phyloP scores from a whole-genome alignment of 1,284 basidiomycete species.

The Ustilago nuda region DNA sequence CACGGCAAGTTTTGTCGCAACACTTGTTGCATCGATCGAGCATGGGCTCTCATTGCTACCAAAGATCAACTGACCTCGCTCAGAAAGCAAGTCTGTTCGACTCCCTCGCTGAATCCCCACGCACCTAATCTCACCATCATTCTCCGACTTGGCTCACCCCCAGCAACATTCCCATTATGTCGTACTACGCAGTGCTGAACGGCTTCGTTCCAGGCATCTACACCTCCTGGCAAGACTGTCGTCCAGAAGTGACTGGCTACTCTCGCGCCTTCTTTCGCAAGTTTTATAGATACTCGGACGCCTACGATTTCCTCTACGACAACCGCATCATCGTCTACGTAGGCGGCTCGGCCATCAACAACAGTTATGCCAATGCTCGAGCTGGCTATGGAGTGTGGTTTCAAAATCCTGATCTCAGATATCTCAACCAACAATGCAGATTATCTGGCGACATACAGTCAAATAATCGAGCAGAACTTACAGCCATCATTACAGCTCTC shows the following conservation, averaged over 20 bases:
- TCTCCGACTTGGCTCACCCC: not conserved
- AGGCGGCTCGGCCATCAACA: not conserved
- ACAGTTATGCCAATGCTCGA: not conserved
- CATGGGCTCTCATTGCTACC: too few relatives aligned
- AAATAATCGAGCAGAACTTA: slow-evolving; percentile 1
- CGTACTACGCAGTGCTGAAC: not conserved
- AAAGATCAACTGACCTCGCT: too few relatives aligned
- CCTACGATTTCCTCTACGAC: not conserved
- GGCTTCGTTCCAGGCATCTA: not conserved
- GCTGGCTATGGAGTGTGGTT: not conserved
- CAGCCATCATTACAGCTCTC: not conserved
- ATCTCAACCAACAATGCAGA: not conserved
- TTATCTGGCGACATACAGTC: not conserved
- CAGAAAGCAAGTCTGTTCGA: too few relatives aligned
- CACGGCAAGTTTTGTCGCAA: too few relatives aligned
- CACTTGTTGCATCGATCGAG: too few relatives aligned
- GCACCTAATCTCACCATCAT: too few relatives aligned
- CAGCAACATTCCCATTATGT: not conserved
- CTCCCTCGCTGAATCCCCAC: too few relatives aligned
- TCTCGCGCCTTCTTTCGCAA: not conserved
- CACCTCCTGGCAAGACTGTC: not conserved
- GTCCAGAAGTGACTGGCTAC: not conserved
- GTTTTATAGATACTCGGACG: not conserved
- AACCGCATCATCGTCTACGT: not conserved
- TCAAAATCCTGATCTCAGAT: not conserved